Base-by-base conservation (phyloP, 2,329 filamentous ascomycete species). In the Alternaria angustiovoidea region DNA sequence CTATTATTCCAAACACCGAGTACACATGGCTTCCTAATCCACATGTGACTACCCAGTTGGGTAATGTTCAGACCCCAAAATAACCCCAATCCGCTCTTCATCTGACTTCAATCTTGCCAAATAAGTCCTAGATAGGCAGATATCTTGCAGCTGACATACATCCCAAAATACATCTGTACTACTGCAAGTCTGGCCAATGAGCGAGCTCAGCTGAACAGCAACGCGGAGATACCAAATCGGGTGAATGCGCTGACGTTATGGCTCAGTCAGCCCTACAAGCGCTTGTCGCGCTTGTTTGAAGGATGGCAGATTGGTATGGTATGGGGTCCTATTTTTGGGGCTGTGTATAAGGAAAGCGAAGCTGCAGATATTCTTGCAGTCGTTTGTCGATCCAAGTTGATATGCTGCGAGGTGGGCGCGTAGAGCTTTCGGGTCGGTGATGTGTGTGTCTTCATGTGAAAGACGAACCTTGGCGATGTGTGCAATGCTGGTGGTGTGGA, bases 231-330 rank as follows among this genome's bases (percentile, higher is more conserved):
- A 14, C 57, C 32, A 24, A 32, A 51, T 49, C 43, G 52, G 22
- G 57, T 47, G 57, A 51, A 44, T 49, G 49, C 47, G 54, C 47
- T 61, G 56, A 52, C 48, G 46, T 57, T 47, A 51, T 20, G 30
- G 51, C 30, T 39, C 51, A 48, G 69, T 71, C 71, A 74, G 71
- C 70, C 69, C 68, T 73, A 72, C 54, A 28, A 66, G 70, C 72
- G 72, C 55, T 64, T 73, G 59, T 71, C 68, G 72, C 72, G 71
- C 57, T 63, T 74, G 64, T 53, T 54, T 57, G 34, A 39, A 54
- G 54, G 60, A 59, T 22, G n/a, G 12, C 16, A 41, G 34, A 48
- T 54, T 2, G 42, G n/a, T 48, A 43, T 47, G 26, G 38, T 18
- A 11, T 41, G 41, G 34, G 57, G 48, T 59, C 30, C 70, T 74